Evolutionary conservation across 108 stramenopile species (phyloP).

Genomic region (Stephanodiscus triporus): DNA sequence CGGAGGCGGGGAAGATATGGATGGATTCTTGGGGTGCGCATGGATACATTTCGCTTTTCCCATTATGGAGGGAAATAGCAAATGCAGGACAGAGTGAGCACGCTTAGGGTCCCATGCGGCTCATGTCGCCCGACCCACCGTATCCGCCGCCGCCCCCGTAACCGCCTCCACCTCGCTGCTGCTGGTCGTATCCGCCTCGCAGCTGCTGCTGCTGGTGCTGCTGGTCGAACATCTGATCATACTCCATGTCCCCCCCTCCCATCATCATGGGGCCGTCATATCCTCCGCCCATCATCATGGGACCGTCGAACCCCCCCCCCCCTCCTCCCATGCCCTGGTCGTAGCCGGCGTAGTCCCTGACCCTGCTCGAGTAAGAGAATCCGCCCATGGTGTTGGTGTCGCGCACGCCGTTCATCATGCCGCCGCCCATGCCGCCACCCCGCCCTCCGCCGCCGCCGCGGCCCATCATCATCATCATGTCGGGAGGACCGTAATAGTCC

Average conservation of each 20-base stretch:
- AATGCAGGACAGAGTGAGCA: background rate
- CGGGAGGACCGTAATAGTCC: constrained; percentile 19
- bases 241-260: background rate
- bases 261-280: background rate
- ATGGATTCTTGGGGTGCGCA: background rate
- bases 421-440: background rate
- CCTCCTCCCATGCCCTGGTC: background rate
- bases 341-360: constrained; percentile 5
- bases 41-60: no score
- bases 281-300: background rate
- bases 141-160: background rate
- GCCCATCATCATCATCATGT: constrained; percentile 7
- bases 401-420: constrained; percentile 6
- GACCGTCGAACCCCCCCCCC: background rate
- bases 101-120: background rate
- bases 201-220: background rate
- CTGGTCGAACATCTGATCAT: background rate
- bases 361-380: constrained; percentile 32
- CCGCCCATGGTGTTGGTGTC: constrained; percentile 12
- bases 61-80: no score
- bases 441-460: background rate
- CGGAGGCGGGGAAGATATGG: background rate
- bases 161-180: background rate
- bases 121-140: background rate
- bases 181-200: no score